phyloP scores from a whole-genome alignment of 306 rosid species.

The Cucumis sativus region DNA sequence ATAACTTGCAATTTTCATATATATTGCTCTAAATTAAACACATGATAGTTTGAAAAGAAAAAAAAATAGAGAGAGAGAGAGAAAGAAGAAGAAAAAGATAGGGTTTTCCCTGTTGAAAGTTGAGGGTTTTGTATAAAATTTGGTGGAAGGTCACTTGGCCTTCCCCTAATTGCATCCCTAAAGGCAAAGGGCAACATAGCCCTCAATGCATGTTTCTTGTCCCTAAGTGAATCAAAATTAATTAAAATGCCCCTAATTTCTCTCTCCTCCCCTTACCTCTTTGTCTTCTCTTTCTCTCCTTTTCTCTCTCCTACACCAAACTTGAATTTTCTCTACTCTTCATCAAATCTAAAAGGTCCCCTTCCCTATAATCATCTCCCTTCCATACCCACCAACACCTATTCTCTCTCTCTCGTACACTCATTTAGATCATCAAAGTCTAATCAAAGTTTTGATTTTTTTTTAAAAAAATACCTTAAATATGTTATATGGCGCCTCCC shows the following conservation, averaged over 20 bases:
- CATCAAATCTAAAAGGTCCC: neutral
- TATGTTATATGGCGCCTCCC: too few species aligned
- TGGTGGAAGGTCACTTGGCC: slow-evolving; percentile 2
- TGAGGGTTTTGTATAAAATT: slow-evolving; percentile 2
- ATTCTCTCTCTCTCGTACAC: neutral
- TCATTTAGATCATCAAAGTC: neutral
- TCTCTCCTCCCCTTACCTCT: slow-evolving; percentile 9
- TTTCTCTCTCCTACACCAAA: neutral
- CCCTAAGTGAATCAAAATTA: neutral
- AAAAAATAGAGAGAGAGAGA: too few species aligned
- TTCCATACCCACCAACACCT: neutral
- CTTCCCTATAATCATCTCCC: neutral
- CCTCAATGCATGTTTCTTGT: slow-evolving; percentile 8
- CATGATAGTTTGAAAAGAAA: neutral
- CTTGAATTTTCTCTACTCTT: neutral
- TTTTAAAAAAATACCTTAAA: too few species aligned
- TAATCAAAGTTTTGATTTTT: neutral
- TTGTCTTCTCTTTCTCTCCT: neutral
- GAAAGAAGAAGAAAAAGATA: neutral
- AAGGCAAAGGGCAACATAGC: neutral
- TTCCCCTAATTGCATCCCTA: neutral
- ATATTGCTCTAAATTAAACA: neutral
- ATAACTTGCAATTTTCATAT: neutral
- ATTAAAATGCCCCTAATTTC: neutral
- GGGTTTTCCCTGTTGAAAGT: slow-evolving; percentile 4